Conservation (phyloP, 176 grass and related monocot species). For the Aechmea fasciata region DNA sequence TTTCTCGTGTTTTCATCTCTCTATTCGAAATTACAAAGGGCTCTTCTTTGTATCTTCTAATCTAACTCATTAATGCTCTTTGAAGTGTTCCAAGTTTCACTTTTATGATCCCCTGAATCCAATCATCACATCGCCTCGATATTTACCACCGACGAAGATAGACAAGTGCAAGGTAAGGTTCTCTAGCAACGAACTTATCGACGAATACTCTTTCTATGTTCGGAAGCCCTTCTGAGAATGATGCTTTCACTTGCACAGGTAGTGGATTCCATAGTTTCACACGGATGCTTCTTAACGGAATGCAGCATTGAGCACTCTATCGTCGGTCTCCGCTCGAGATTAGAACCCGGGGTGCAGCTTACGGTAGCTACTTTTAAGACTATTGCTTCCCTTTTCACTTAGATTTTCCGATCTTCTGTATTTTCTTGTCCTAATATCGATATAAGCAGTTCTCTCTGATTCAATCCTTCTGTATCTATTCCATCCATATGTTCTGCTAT, state of each 20-base stretch:
- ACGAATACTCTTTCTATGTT: not conserved
- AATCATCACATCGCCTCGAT: conserved; percentile 61
- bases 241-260: conserved; percentile 30
- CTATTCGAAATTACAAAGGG: not conserved
- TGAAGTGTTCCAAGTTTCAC: conserved; percentile 54
- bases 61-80: not conserved
- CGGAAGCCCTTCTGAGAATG: not conserved
- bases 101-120: conserved; percentile 74
- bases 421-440: not conserved
- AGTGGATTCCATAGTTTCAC: conserved; percentile 67
- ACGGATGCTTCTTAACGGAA: conserved; percentile 65
- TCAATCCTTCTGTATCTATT: too few species aligned
- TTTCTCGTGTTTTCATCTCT: not conserved
- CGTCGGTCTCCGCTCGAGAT: conserved; percentile 64
- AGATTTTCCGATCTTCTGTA: not conserved
- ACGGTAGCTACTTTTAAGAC: conserved; percentile 34
- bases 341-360: conserved; percentile 49
- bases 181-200: conserved; percentile 4
- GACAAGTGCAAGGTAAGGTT: conserved; percentile 58
- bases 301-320: conserved; percentile 63
- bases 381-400: not conserved
- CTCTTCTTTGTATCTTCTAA: not conserved
- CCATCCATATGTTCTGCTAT: too few species aligned
- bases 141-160: conserved; percentile 70
- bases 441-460: too few species aligned